A percentile compares a stretch with the other conserved stretches of the same genome.
Conservation (phyloP, 495 filamentous ascomycete species). For the Aspergillus mulundensis region DNA sequence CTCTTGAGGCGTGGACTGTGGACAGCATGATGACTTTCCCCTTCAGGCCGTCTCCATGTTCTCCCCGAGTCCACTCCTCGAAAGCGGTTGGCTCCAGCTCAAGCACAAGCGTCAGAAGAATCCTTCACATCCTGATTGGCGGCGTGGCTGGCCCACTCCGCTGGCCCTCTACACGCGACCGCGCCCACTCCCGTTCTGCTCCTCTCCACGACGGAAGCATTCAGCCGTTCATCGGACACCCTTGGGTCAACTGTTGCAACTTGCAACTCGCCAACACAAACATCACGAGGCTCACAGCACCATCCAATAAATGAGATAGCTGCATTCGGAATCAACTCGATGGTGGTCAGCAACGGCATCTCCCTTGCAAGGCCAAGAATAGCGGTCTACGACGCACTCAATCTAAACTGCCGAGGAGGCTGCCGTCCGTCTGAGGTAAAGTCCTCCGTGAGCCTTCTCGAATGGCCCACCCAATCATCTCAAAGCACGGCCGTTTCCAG, state of each 20-base stretch:
- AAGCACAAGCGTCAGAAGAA: conserved; percentile 11
- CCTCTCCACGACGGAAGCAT: conserved; percentile 3
- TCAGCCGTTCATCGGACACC: conserved; percentile 18
- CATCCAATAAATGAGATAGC: neutral
- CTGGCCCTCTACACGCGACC: conserved; percentile 3
- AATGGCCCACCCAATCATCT: conserved; percentile 20
- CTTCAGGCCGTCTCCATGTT: conserved; percentile 13
- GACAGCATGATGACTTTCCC: conserved; percentile 18
- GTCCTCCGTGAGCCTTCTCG: neutral
- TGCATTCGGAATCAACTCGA: neutral
- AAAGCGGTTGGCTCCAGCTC: conserved; percentile 2
- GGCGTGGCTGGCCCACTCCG: neutral
- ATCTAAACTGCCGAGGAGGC: neutral
- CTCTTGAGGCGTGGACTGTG: neutral
- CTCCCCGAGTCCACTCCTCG: conserved; percentile 17
- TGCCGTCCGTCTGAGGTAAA: conserved; percentile 4
- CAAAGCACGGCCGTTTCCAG: conserved; percentile 15
- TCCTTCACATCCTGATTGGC: conserved; percentile 10
- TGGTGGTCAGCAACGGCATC: conserved; percentile 4
- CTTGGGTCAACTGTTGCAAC: neutral
- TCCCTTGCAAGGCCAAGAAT: conserved; percentile 4
- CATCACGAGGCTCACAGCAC: neutral
- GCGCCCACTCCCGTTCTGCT: conserved; percentile 3
- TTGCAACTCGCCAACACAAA: neutral
- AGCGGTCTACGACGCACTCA: neutral